Evolutionary conservation across 1,284 basidiomycete species (phyloP).

Genomic region (Boletellus deceptivus): DNA sequence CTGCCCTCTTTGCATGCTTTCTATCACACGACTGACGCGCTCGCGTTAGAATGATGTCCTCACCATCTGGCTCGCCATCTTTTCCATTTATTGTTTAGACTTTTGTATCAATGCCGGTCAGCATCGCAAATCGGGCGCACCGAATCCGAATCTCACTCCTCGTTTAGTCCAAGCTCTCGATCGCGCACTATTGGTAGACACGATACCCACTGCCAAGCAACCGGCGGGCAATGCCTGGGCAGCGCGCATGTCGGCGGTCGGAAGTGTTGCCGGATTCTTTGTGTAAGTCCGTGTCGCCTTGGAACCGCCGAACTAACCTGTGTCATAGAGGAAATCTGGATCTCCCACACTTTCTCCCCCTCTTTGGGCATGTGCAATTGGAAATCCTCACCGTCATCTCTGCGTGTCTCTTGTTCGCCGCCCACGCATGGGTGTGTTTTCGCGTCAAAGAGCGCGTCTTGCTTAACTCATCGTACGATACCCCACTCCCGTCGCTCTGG

Average conservation of each 20-base stretch:
- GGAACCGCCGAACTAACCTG: not conserved
- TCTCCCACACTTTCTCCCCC: conserved; percentile 61
- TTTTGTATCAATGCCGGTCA: conserved; percentile 88
- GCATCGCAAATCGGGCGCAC: conserved; percentile 13
- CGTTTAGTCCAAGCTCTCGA: conserved; percentile 75
- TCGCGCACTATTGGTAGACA: conserved; percentile 78
- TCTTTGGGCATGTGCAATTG: conserved; percentile 76
- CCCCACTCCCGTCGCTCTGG: not conserved
- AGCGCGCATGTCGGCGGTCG: conserved; percentile 82
- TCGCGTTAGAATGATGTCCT: conserved; percentile 54
- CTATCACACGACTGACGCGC: not conserved
- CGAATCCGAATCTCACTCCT: conserved; percentile 1
- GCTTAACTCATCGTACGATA: conserved; percentile 44
- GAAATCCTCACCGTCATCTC: conserved; percentile 69
- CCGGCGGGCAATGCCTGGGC: conserved; percentile 94
- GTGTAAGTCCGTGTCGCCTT: conserved; percentile 53
- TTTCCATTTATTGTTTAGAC: conserved; percentile 88
- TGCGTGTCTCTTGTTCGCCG: conserved; percentile 48
- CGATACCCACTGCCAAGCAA: conserved; percentile 67
- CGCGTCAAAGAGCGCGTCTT: conserved; percentile 80
- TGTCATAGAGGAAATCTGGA: conserved; percentile 68
- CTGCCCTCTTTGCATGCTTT: not conserved
- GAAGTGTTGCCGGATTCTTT: conserved; percentile 83
- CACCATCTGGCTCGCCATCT: conserved; percentile 77
- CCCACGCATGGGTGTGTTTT: conserved; percentile 58